A percentile compares a stretch with the other conserved stretches of the same genome.
Evolutionary conservation across 2,329 filamentous ascomycete genomes (phyloP).

Genomic region (Xylariaceae sp.): DNA sequence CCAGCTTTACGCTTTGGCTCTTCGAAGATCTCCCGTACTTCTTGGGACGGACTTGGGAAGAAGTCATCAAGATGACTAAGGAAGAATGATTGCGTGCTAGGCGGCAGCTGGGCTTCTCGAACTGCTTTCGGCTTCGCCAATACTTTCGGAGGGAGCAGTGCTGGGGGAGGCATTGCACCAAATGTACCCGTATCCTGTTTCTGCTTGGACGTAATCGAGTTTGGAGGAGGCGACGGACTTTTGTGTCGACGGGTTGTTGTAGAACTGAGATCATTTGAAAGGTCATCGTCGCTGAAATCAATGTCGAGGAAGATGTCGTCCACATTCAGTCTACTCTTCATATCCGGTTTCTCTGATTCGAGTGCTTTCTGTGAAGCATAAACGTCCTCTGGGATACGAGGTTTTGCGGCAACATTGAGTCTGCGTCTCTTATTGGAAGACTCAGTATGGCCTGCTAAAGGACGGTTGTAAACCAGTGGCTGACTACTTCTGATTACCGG

Average conservation of each 20-base stretch:
- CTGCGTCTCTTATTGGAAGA: conserved; percentile 13
- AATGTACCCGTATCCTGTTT: not conserved
- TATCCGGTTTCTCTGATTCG: not conserved
- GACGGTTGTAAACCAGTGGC: not conserved
- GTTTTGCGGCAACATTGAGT: not conserved
- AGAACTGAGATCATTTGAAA: conserved; percentile 10
- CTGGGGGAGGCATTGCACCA: not conserved
- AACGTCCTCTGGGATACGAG: not conserved
- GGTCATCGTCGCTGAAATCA: conserved; percentile 11
- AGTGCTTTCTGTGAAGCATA: too few relatives aligned
- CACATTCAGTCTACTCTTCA: not conserved
- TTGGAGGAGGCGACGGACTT: not conserved
- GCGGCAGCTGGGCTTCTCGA: conserved; percentile 25
- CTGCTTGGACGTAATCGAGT: not conserved
- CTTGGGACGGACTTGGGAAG: conserved; percentile 53
- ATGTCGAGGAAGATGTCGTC: conserved; percentile 9
- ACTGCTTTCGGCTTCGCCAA: conserved; percentile 11
- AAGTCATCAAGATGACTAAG: conserved; percentile 46
- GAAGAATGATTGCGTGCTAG: conserved; percentile 51
- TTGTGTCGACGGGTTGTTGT: not conserved
- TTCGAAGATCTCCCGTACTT: conserved; percentile 46
- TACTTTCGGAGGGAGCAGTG: conserved; percentile 6
- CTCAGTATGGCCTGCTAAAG: not conserved
- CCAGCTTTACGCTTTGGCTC: conserved; percentile 24
- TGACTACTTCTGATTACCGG: not conserved